phyloP scores from a whole-genome alignment of 129 eudicot genomes.

The Solidago caesia region DNA sequence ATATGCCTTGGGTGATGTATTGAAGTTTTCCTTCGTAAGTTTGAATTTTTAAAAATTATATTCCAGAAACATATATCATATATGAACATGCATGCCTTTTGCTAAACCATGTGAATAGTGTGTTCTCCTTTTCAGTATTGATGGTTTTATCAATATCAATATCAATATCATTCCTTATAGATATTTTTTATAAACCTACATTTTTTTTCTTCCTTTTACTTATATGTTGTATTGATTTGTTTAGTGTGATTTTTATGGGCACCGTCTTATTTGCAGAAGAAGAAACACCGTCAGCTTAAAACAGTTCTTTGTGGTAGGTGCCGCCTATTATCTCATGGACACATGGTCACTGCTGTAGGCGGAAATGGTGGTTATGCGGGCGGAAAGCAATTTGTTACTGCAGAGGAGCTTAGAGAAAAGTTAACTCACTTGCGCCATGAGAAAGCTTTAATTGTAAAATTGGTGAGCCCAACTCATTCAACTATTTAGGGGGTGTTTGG shows the following conservation, averaged over 20 bases:
- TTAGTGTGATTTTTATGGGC: constrained; percentile 6
- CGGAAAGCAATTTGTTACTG: constrained; percentile 93
- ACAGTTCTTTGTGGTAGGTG: constrained; percentile 91
- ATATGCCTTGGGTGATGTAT: not conserved
- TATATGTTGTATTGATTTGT: constrained; percentile 13
- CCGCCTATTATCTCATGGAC: constrained; percentile 88
- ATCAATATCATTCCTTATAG: not conserved
- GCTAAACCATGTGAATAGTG: constrained; percentile 2
- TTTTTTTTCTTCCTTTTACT: not conserved
- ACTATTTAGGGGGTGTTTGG: constrained; percentile 6
- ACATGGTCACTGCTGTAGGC: constrained; percentile 97
- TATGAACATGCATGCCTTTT: not conserved
- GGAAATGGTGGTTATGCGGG: constrained; percentile 99
- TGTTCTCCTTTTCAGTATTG: not conserved
- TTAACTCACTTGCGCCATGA: constrained; percentile 83
- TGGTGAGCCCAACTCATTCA: constrained; percentile 52
- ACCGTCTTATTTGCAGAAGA: constrained; percentile 60
- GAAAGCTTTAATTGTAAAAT: constrained; percentile 83
- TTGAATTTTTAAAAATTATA: too few relatives aligned
- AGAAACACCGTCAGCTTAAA: constrained; percentile 83
- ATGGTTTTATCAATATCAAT: not conserved
- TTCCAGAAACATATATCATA: too few relatives aligned
- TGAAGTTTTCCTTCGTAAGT: too few relatives aligned
- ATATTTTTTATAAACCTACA: not conserved
- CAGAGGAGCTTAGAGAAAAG: constrained; percentile 95